These are phyloP conservation scores for Vigna trinervia DNA, from an alignment of 306 rosid species.

Conservation along the genomic window DNA sequence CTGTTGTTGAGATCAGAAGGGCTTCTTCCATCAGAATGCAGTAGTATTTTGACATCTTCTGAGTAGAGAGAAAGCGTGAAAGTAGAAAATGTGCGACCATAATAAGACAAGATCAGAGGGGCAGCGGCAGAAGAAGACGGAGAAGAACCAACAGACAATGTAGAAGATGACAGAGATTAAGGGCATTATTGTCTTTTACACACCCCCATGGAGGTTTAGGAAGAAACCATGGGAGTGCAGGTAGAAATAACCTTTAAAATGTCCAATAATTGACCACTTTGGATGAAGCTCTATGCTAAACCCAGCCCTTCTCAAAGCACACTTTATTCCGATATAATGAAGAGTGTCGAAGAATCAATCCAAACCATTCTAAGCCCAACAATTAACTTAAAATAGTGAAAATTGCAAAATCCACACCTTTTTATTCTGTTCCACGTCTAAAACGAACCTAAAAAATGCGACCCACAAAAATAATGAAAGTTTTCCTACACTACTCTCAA, in stretches of 20 bases:
- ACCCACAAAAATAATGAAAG: not conserved
- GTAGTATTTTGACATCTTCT: too few relatives aligned
- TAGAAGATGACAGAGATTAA: too few relatives aligned
- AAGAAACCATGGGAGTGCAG: too few relatives aligned
- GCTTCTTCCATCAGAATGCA: too few relatives aligned
- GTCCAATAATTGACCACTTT: not conserved
- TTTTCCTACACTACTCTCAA: not conserved
- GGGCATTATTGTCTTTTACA: too few relatives aligned
- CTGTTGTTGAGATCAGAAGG: too few relatives aligned
- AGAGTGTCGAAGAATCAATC: not conserved
- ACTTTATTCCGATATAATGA: not conserved
- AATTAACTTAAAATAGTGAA: not conserved
- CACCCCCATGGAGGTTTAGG: too few relatives aligned
- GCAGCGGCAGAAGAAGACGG: too few relatives aligned
- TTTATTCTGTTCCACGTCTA: not conserved
- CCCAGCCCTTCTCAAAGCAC: constrained; percentile 24
- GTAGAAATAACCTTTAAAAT: not conserved
- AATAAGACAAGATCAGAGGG: too few relatives aligned
- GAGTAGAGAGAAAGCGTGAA: too few relatives aligned
- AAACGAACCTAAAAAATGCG: not conserved
- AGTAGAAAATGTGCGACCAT: too few relatives aligned
- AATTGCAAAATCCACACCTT: not conserved
- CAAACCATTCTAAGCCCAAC: not conserved
- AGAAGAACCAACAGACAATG: too few relatives aligned
- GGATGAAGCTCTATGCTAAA: constrained; percentile 1